Percentiles rank a stretch among this genome's conserved stretches.
Evolutionary conservation across 768 basidiomycete species (phyloP).

Genomic region (Termitomyces sp.): DNA sequence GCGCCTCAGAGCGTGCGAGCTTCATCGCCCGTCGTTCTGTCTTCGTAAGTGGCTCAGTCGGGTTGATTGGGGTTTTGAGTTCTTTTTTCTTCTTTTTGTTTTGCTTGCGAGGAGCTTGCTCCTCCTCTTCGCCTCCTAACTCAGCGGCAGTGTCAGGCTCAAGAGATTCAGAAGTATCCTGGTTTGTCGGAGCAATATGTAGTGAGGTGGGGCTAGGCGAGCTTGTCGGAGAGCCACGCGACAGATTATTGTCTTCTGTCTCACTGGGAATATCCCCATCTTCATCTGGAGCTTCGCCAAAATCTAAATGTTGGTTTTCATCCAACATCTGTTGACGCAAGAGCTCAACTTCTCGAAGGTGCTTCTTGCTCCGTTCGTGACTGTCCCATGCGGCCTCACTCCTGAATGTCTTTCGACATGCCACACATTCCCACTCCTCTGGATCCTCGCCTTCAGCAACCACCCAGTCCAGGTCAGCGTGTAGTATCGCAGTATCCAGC

Average conservation of each 20-base stretch:
- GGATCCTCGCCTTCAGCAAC: conserved; percentile 63
- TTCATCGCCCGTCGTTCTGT: conserved; percentile 15
- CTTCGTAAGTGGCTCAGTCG: conserved; percentile 10
- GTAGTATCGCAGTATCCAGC: conserved; percentile 34
- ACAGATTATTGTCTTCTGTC: conserved; percentile 9
- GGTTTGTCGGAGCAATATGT: not conserved
- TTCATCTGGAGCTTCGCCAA: conserved; percentile 20
- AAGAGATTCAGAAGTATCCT: not conserved
- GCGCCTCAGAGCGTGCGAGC: conserved; percentile 3
- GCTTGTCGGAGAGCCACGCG: not conserved
- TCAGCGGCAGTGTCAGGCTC: not conserved
- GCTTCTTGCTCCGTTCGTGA: conserved; percentile 94
- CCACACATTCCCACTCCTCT: conserved; percentile 95
- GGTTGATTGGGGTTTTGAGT: not conserved
- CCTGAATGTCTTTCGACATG: conserved; percentile 82
- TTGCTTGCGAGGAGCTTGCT: conserved; percentile 2
- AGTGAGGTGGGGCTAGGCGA: conserved; percentile 5
- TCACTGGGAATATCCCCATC: conserved; percentile 17
- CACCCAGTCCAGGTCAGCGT: conserved; percentile 72
- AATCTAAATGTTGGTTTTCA: conserved; percentile 62
- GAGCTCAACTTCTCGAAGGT: conserved; percentile 80
- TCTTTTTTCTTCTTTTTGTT: conserved; percentile 12
- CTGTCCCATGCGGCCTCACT: conserved; percentile 95
- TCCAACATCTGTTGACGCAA: conserved; percentile 71
- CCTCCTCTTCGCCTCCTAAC: conserved; percentile 6